Percentiles rank a stretch among this genome's conserved stretches.
Conservation (phyloP, 768 basidiomycete species). For the Lyophyllum decastes region DNA sequence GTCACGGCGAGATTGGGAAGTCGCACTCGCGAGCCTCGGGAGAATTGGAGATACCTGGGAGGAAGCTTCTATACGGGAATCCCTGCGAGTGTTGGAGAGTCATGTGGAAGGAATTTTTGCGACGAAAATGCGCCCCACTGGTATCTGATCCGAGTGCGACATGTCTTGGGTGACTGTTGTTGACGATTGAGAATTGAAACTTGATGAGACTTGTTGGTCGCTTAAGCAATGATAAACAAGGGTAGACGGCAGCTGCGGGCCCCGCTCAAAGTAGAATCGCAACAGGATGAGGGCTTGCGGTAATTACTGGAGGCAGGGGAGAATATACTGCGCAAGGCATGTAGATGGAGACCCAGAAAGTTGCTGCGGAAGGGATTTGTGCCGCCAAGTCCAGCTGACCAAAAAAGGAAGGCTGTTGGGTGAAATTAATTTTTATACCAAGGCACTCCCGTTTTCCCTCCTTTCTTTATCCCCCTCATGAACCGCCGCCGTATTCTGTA, state of each 20-base stretch:
- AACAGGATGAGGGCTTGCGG: neutral
- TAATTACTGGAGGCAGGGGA: neutral
- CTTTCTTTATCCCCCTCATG: conserved; percentile 31
- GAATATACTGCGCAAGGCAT: neutral
- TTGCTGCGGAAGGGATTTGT: neutral
- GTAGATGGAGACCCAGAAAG: neutral
- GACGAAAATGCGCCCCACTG: conserved; percentile 40
- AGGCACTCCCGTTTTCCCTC: conserved; percentile 2
- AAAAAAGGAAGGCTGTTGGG: neutral
- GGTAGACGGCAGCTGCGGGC: neutral
- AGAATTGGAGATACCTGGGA: conserved; percentile 52
- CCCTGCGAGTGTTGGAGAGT: conserved; percentile 46
- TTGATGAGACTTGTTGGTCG: neutral
- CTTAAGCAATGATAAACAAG: neutral
- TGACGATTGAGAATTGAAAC: neutral
- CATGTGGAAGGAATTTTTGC: conserved; percentile 52
- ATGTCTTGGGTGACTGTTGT: neutral
- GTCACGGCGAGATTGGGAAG: conserved; percentile 68
- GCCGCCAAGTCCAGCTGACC: neutral
- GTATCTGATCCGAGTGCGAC: conserved; percentile 19
- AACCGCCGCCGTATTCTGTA: conserved; percentile 46
- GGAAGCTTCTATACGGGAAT: conserved; percentile 53
- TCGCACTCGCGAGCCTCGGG: conserved; percentile 46
- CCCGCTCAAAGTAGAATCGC: no score
- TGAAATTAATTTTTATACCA: conserved; percentile 5